These are phyloP conservation scores for Penicillium sp. DNA, from an alignment of 2,329 filamentous ascomycete genomes.

Conservation along the genomic window DNA sequence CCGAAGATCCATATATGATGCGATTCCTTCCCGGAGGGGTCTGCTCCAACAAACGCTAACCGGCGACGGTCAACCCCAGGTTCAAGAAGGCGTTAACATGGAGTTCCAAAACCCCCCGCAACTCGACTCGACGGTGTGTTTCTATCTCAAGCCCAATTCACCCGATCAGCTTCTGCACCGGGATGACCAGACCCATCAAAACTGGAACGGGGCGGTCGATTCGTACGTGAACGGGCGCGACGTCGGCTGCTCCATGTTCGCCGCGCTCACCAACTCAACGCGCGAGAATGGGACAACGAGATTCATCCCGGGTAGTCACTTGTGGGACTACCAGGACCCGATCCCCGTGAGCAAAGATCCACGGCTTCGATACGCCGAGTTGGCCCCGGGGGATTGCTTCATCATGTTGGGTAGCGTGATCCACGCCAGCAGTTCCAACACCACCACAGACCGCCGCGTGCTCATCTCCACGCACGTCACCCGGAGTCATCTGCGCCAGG, in stretches of 20 bases:
- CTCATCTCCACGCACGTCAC: slow-evolving; percentile 31
- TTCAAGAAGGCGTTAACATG: too few species aligned
- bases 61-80: too few species aligned
- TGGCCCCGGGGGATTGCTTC: slow-evolving; percentile 33
- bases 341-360: slow-evolving; percentile 9
- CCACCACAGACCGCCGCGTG: slow-evolving; percentile 26
- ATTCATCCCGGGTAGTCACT: slow-evolving; percentile 26
- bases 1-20: too few species aligned
- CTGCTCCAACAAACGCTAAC: too few species aligned
- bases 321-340: slow-evolving; percentile 15
- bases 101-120: slow-evolving; percentile 7
- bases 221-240: neutral
- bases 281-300: slow-evolving; percentile 28
- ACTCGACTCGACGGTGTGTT: slow-evolving; percentile 10
- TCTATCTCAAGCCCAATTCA: slow-evolving; percentile 20
- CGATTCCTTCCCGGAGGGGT: too few species aligned
- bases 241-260: slow-evolving; percentile 18
- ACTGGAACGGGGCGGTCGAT: neutral
- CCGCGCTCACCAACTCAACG: slow-evolving; percentile 21
- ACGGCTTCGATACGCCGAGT: slow-evolving; percentile 22
- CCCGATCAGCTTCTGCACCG: slow-evolving; percentile 21
- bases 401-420: slow-evolving; percentile 32
- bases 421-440: slow-evolving; percentile 33
- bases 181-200: slow-evolving; percentile 6
- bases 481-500: slow-evolving; percentile 21